These are phyloP conservation scores for Russula virescens DNA, from an alignment of 768 basidiomycete genomes.

Conservation along the genomic window DNA sequence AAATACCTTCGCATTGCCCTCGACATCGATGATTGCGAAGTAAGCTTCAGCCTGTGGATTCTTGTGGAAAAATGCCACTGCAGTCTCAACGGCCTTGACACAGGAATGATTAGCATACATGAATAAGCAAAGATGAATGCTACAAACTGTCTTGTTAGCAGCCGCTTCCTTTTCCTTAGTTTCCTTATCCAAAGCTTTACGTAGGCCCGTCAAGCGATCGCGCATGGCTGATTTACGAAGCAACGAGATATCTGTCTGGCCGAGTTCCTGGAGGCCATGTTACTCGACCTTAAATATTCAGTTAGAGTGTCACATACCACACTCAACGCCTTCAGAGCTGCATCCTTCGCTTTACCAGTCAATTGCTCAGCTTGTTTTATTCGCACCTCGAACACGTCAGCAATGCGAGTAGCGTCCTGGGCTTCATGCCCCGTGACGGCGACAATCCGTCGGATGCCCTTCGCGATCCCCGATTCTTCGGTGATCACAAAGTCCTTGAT, in stretches of 20 bases:
- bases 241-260: slow-evolving; percentile 84
- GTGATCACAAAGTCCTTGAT: slow-evolving; percentile 95
- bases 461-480: slow-evolving; percentile 96
- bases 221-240: slow-evolving; percentile 74
- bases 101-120: neutral
- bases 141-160: slow-evolving; percentile 67
- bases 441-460: slow-evolving; percentile 91
- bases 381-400: slow-evolving; percentile 53
- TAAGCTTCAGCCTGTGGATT: slow-evolving; percentile 66
- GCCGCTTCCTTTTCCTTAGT: slow-evolving; percentile 75
- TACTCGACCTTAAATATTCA: neutral
- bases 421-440: slow-evolving; percentile 96
- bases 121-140: neutral
- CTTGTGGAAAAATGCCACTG: slow-evolving; percentile 71
- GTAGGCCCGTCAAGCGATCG: slow-evolving; percentile 61
- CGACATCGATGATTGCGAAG: slow-evolving; percentile 65
- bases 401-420: slow-evolving; percentile 66
- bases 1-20: slow-evolving; percentile 79
- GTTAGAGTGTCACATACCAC: slow-evolving; percentile 46
- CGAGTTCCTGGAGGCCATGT: slow-evolving; percentile 60
- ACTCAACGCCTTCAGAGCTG: slow-evolving; percentile 74
- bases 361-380: slow-evolving; percentile 58
- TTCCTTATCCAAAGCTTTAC: slow-evolving; percentile 82
- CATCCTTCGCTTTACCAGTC: slow-evolving; percentile 76
- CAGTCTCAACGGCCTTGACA: slow-evolving; percentile 58